Percentiles rank a stretch among this genome's conserved stretches.
Evolutionary conservation across 2,329 filamentous ascomycete genomes (phyloP).

Genomic region (Blastomyces percursus): DNA sequence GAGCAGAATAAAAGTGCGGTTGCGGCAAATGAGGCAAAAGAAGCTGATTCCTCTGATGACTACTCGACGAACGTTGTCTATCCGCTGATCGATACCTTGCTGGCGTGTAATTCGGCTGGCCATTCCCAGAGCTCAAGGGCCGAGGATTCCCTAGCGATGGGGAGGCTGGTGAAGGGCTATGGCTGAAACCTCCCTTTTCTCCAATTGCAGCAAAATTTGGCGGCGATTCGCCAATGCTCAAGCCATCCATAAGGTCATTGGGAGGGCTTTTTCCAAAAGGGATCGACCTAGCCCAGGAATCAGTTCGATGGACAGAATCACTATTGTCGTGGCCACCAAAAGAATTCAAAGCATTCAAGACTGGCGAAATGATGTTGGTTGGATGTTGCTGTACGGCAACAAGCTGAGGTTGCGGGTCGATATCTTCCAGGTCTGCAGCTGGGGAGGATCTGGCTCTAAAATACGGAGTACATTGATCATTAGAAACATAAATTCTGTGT

Average conservation of each 20-base stretch:
- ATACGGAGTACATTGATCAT: neutral
- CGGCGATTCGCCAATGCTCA: constrained; percentile 29
- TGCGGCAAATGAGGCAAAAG: constrained; percentile 65
- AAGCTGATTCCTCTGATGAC: constrained; percentile 26
- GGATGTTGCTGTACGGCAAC: constrained; percentile 17
- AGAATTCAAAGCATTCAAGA: constrained; percentile 30
- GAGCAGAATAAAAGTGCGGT: constrained; percentile 63
- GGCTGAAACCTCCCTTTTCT: constrained; percentile 31
- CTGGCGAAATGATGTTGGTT: constrained; percentile 26
- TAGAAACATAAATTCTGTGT: neutral
- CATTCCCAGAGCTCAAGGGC: constrained; percentile 34
- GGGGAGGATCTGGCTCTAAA: constrained; percentile 15
- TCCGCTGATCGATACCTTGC: constrained; percentile 30
- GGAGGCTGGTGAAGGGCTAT: constrained; percentile 34
- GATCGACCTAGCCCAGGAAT: constrained; percentile 36
- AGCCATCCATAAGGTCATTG: constrained; percentile 26
- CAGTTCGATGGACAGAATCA: constrained; percentile 29
- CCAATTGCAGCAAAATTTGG: constrained; percentile 30
- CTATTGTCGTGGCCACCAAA: constrained; percentile 23
- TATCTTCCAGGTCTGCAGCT: constrained; percentile 21
- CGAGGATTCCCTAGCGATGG: constrained; percentile 30
- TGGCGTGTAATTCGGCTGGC: constrained; percentile 26
- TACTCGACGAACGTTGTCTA: constrained; percentile 28
- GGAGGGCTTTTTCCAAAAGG: constrained; percentile 37
- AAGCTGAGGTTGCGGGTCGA: constrained; percentile 21